Conservation (phyloP, 805 yeast species). For the Wickerhamiella azyma region DNA sequence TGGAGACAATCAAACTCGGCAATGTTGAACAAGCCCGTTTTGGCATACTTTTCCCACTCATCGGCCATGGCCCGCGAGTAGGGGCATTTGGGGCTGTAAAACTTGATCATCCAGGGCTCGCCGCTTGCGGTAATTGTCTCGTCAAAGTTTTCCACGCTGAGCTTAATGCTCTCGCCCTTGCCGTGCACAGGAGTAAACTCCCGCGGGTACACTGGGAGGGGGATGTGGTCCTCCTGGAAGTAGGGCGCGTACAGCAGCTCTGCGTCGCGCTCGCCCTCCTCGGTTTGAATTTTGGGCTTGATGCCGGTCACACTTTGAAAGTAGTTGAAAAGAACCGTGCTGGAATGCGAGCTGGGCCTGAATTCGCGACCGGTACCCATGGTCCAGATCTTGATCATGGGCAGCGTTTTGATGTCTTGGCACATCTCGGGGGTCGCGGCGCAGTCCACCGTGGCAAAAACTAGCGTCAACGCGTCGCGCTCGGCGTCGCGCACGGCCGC, state of each 20-base stretch:
- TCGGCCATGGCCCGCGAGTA: slow-evolving; percentile 28
- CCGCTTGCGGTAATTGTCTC: slow-evolving; percentile 19
- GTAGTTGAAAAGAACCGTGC: not conserved
- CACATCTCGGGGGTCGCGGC: slow-evolving; percentile 79
- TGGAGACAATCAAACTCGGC: slow-evolving; percentile 31
- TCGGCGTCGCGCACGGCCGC: slow-evolving; percentile 31
- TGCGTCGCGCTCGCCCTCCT: not conserved
- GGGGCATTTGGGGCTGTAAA: slow-evolving; percentile 30
- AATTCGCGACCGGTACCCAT: not conserved
- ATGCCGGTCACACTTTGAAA: not conserved
- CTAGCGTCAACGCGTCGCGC: slow-evolving; percentile 34
- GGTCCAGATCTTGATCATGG: not conserved
- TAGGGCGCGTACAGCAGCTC: slow-evolving; percentile 1
- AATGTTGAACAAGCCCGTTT: slow-evolving; percentile 24
- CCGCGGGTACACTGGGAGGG: slow-evolving; percentile 4
- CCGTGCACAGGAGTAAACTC: slow-evolving; percentile 11
- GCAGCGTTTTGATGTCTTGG: slow-evolving; percentile 9
- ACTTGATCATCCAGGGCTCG: slow-evolving; percentile 30
- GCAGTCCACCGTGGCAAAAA: slow-evolving; percentile 57
- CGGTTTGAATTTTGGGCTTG: not conserved
- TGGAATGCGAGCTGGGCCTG: slow-evolving; percentile 1
- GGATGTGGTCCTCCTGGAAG: slow-evolving; percentile 1
- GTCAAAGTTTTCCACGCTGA: slow-evolving; percentile 21
- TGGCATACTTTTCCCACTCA: slow-evolving; percentile 28
- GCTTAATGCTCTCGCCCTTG: slow-evolving; percentile 24